Evolutionary conservation across 495 filamentous ascomycete genomes (phyloP).

Genomic region (Echria macrotheca): DNA sequence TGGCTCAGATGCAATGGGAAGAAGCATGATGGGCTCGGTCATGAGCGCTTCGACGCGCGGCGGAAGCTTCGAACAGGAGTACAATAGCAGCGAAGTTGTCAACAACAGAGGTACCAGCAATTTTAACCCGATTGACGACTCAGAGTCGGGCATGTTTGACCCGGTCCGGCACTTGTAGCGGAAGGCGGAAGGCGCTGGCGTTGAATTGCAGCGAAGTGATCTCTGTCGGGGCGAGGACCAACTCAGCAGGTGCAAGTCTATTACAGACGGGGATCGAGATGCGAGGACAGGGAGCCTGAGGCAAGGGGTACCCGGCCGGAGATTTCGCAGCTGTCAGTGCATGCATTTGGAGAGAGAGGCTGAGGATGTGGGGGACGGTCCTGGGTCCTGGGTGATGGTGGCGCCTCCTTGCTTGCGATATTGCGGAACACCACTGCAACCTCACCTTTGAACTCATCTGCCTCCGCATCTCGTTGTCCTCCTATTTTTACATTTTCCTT

Average conservation of each 20-base stretch:
- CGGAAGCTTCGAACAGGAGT: slow-evolving; percentile 40
- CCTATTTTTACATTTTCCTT: no score
- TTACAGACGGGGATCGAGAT: neutral
- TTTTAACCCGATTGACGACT: no score
- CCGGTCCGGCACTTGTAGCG: no score
- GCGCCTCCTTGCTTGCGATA: neutral
- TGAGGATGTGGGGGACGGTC: neutral
- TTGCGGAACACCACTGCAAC: neutral
- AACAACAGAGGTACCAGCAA: slow-evolving; percentile 49
- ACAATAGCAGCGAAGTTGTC: slow-evolving; percentile 45
- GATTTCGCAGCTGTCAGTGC: neutral
- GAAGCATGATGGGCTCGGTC: slow-evolving; percentile 46
- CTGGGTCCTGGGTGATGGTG: neutral
- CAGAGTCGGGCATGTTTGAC: no score
- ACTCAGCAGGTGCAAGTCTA: neutral
- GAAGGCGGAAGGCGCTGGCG: no score
- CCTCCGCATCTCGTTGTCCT: no score
- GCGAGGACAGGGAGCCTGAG: no score
- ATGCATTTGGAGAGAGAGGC: neutral
- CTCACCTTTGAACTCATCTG: neutral
- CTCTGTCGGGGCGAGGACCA: neutral
- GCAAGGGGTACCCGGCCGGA: neutral
- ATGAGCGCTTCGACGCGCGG: slow-evolving; percentile 33
- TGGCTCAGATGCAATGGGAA: slow-evolving; percentile 45
- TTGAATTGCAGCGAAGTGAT: no score